phyloP scores from a whole-genome alignment of 108 stramenopile genomes.

The Nannochloropsis salina region DNA sequence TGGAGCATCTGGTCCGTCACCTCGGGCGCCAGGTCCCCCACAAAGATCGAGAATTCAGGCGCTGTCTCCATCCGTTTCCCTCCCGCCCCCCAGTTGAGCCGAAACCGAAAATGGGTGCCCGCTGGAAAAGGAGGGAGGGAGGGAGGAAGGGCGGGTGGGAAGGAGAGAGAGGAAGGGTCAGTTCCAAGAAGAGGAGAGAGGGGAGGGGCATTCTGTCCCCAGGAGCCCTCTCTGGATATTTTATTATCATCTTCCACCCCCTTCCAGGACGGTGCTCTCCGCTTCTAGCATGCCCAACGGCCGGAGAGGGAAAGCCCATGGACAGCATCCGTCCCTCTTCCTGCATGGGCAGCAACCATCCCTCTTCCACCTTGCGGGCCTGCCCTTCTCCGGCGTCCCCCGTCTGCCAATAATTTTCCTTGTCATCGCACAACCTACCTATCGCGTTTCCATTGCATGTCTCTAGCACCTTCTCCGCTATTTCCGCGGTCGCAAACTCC shows the following conservation, averaged over 20 bases:
- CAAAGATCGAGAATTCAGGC: constrained; percentile 49
- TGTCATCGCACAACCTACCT: constrained; percentile 32
- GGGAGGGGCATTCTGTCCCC: no score
- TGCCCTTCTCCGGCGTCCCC: no score
- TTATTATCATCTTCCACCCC: no score
- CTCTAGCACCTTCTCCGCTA: constrained; percentile 44
- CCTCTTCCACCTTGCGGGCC: neutral
- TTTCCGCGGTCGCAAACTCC: constrained; percentile 47
- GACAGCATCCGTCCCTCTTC: no score
- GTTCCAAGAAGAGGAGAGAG: no score
- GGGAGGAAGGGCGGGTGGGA: neutral
- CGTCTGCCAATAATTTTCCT: constrained; percentile 18
- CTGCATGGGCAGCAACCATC: neutral
- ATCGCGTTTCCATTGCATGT: constrained; percentile 45
- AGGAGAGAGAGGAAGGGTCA: neutral
- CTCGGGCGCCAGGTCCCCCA: constrained; percentile 50
- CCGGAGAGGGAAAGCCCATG: no score
- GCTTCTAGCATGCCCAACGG: no score
- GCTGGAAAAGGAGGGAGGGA: neutral
- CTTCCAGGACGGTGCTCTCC: no score
- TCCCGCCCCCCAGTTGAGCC: constrained; percentile 51
- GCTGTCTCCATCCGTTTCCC: constrained; percentile 44
- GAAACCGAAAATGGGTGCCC: constrained; percentile 46
- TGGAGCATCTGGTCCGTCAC: constrained; percentile 49
- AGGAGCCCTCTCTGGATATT: no score